Evolutionary conservation across 2,329 filamentous ascomycete genomes (phyloP), one percentile per base, ranked within the genome.

Genomic region (Penicillium sclerotiorum): DNA sequence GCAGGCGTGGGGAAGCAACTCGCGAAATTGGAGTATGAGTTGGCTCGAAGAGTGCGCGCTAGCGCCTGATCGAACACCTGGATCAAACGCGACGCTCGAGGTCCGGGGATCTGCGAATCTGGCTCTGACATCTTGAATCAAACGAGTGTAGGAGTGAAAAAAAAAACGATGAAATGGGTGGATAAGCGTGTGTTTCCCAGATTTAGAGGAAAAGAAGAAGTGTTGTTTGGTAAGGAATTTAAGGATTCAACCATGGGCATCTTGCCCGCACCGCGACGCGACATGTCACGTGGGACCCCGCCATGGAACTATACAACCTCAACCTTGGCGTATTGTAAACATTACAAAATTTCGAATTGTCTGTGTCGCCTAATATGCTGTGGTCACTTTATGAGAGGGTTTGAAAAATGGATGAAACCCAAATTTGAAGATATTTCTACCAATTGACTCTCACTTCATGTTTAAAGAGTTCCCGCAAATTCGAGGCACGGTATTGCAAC

Each of bases 1-100:
- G 83, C 80, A 1, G 82, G 79, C 0, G 84, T 87, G 0, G 84
- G 83, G 56, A 86, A 86, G 60, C 84, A 87, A 20, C 80, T 72
- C 0, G 81, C 76, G 64, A 86, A 87, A 59, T 85, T 85, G 41
- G 74, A 71, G 63, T 84, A 80, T 8, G 77, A 82, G 66, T 82
- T 84, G 44, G 82, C 81, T 54, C 80, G 79, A n/a, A 86, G 66
- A 1, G 83, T 82, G 53, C 82, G 80, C 9, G 77, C 74, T 18
- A 85, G 75, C 13, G 84, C 83, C 52, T 82, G 76, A 46, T 74
- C 72, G 71, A 84, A 86, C 56, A 86, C 76, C 56, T 82, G 81
- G 60, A 82, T 77, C 7, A 87, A 73, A 40, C 79, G 79, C 39
- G 79, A 75, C 20, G 82, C 83, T 70, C 83, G 83, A 21, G 79